Evolutionary conservation across 2,329 filamentous ascomycete genomes (phyloP), one percentile per base, ranked within the genome.

Genomic region (Botryotinia globosa): DNA sequence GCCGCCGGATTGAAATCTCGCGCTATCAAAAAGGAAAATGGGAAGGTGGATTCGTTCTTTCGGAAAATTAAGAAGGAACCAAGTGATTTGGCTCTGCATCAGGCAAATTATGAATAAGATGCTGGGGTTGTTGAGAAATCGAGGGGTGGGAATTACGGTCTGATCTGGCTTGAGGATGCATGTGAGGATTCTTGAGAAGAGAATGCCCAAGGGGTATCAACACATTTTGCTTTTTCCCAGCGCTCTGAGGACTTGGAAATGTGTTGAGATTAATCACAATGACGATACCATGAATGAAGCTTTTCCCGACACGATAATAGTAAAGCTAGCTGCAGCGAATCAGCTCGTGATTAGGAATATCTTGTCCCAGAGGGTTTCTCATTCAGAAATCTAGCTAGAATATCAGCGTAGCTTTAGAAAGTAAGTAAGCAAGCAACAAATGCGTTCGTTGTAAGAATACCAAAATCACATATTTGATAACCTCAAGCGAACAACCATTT

Each of bases 51-150:
- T 54, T 42, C 34, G 3, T 56, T 42, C 10, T 56, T 67, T 16
- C 34, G 18, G 0, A 67, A 67, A 56, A n/a, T 67, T 1, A 56
- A 67, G 9, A 67, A 67, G 48, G 34, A 56, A 54, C 48, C 65
- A 2, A 67, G 65, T 54, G 48, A 67, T 45, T 32, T 64, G n/a
- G 61, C 14, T 63, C 32, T 44, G 61, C 61, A 44, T 63, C n/a
- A 32, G 16, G 4, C 25, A 20, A 4, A 56, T 42, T 42, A 22
- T 37, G 45, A 54, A 67, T 67, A 10, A 67, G 34, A 20, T 39
- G 12, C 8, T 12, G 14, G 32, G 1, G 29, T 54, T 9, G 4
- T 56, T 56, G 14, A 29, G n/a, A 56, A 56, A 18, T 56, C 4
- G 51, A 29, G n/a, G n/a, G n/a, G 34, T 2, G 22, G 0, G 25